Evolutionary conservation across 1,284 basidiomycete genomes (phyloP), one percentile per base, ranked within the genome.

Genomic region (Malassezia pachydermatis): DNA sequence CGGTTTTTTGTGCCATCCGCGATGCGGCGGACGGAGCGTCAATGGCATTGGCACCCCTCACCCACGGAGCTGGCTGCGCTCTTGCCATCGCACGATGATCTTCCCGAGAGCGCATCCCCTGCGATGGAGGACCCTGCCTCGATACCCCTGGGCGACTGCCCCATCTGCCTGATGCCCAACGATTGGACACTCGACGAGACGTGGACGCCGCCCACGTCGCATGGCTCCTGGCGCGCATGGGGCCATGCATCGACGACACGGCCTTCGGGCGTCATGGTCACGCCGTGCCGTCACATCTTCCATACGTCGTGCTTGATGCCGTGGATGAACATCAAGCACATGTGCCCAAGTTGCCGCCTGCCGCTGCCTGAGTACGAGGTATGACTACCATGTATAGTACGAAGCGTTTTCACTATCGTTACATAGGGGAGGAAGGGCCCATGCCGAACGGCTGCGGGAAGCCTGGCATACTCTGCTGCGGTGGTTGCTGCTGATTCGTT

Each of bases 31-130:
- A 5, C 16, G 7, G 50, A 52, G 22, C 6, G 23, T n/a, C 19
- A 19, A 14, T 73, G 70, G 69, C 55, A 70, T 32, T 73, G 71
- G 57, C 69, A 72, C 49, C 69, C 70, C 1, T 34, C 57, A 2
- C 29, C 48, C 13, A 57, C 52, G 8, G 55, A 40, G 11, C 51
- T 53, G 7, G 29, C 40, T 9, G 29, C 43, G 22, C 42, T 54
- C 19, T 24, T 25, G 20, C 33, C 41, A 19, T 22, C 23, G 24
- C 37, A 17, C 8, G 41, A 33, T 37, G 41, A 42, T 23, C n/a
- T n/a, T n/a, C 22, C 38, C 7, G 62, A 63, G 32, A 33, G 38
- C 20, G 27, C 40, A 8, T 10, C 34, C 20, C 11, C 14, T 36
- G 16, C 11, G 36, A 17, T 4, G 10, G 22, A 14, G 8, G 39